Conservation (phyloP, 2,329 filamentous ascomycete genomes). For the Pseudogymnoascus sp. region DNA sequence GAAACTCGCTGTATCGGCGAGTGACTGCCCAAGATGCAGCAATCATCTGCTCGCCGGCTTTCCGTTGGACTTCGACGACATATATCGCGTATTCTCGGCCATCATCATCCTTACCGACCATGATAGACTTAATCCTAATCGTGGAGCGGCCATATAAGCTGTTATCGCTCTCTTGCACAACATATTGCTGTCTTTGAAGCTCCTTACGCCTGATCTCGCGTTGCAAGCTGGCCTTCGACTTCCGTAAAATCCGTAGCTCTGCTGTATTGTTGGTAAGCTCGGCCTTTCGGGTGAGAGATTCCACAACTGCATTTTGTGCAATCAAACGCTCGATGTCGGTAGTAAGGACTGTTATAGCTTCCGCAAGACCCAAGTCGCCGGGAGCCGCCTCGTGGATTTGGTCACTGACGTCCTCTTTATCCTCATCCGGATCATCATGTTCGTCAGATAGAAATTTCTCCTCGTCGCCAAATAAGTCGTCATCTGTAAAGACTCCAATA, state of each 20-base stretch:
- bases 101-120: conserved; percentile 86
- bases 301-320: conserved; percentile 83
- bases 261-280: conserved; percentile 96
- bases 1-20: conserved; percentile 94
- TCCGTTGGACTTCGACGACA: conserved; percentile 81
- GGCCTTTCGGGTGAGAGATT: conserved; percentile 86
- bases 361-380: conserved; percentile 84
- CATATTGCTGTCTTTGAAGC: conserved; percentile 92
- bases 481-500: conserved; percentile 87
- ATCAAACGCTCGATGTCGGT: conserved; percentile 84
- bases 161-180: conserved; percentile 96
- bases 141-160: conserved; percentile 88
- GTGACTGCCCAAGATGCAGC: conserved; percentile 91
- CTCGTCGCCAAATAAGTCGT: conserved; percentile 89
- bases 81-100: conserved; percentile 92
- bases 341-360: conserved; percentile 83
- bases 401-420: conserved; percentile 59
- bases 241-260: conserved; percentile 83
- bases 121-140: conserved; percentile 84
- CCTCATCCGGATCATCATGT: conserved; percentile 60
- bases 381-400: conserved; percentile 91
- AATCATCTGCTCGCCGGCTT: conserved; percentile 91
- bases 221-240: conserved; percentile 88
- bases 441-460: conserved; percentile 81
- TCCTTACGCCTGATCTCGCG: conserved; percentile 91